Conservation (phyloP, 371 early-diverging fungal genomes). For the Massospora cicadina region DNA sequence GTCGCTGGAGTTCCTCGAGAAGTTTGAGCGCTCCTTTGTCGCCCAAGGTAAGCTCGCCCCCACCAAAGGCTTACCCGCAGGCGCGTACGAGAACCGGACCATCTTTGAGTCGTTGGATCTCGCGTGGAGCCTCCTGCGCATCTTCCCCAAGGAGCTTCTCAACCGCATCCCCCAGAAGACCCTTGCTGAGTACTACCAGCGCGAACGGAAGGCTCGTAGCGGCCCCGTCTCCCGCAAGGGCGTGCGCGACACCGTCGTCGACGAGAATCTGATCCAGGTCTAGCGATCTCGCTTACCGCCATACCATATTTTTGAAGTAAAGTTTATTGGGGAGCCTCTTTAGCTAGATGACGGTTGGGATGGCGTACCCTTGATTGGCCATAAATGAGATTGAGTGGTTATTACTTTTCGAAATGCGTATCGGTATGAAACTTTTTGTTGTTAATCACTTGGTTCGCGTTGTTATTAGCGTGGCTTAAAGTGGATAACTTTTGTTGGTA, state of each 20-base stretch:
- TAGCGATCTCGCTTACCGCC: no score
- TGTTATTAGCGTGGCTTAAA: no score
- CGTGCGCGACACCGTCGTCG: slow-evolving; percentile 6
- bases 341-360: no score
- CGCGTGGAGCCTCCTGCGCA: slow-evolving; percentile 97
- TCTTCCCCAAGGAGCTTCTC: slow-evolving; percentile 99
- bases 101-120: slow-evolving; percentile 96
- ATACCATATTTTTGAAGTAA: no score
- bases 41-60: slow-evolving; percentile 53
- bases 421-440: no score
- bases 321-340: no score
- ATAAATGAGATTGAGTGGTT: no score
- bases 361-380: no score
- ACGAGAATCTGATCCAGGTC: slow-evolving; percentile 7
- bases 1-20: slow-evolving; percentile 96
- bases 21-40: slow-evolving; percentile 97
- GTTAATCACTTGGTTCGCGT: no score
- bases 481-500: no score
- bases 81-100: slow-evolving; percentile 84
- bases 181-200: slow-evolving; percentile 87
- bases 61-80: slow-evolving; percentile 18
- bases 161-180: slow-evolving; percentile 98
- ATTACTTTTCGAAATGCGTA: no score
- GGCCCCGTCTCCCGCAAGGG: slow-evolving; percentile 8
- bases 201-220: slow-evolving; percentile 33